Evolutionary conservation across 2,329 filamentous ascomycete genomes (phyloP).

Genomic region (Intubia oerlemansii): DNA sequence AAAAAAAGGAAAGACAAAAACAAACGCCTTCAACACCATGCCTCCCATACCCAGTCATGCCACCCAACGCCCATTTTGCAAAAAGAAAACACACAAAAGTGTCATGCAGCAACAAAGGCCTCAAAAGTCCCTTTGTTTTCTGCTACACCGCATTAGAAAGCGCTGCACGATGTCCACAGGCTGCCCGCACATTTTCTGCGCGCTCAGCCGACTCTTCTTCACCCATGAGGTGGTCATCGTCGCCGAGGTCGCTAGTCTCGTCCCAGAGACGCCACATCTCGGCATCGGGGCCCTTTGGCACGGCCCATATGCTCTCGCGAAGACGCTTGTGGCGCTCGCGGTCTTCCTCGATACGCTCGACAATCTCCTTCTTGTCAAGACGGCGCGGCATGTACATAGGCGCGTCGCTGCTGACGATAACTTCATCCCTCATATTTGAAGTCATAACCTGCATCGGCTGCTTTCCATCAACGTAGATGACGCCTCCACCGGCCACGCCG

Average conservation of each 20-base stretch:
- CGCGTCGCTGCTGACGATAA: conserved; percentile 11
- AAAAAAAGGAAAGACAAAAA: background rate
- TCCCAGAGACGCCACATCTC: conserved; percentile 75
- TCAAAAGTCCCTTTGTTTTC: too few relatives aligned
- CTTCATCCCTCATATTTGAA: too few relatives aligned
- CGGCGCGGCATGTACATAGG: conserved; percentile 12
- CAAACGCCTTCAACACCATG: background rate
- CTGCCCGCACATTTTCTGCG: conserved; percentile 14
- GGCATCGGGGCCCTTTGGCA: conserved; percentile 39
- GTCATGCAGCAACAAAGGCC: too few relatives aligned
- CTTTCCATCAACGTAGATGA: background rate
- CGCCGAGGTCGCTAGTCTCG: conserved; percentile 65
- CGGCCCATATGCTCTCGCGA: conserved; percentile 84
- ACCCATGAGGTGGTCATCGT: conserved; percentile 63
- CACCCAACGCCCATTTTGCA: too few relatives aligned
- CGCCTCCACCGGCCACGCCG: conserved; percentile 9
- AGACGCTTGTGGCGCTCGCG: conserved; percentile 82
- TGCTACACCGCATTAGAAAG: too few relatives aligned
- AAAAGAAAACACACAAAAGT: background rate
- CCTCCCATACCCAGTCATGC: too few relatives aligned
- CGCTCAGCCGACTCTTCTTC: conserved; percentile 47
- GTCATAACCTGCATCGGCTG: background rate
- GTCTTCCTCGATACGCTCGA: conserved; percentile 94
- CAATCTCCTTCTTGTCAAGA: conserved; percentile 71
- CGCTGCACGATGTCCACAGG: conserved; percentile 19